Base-by-base conservation (phyloP, 345 rosid genomes). In the Barbarea vulgaris region DNA sequence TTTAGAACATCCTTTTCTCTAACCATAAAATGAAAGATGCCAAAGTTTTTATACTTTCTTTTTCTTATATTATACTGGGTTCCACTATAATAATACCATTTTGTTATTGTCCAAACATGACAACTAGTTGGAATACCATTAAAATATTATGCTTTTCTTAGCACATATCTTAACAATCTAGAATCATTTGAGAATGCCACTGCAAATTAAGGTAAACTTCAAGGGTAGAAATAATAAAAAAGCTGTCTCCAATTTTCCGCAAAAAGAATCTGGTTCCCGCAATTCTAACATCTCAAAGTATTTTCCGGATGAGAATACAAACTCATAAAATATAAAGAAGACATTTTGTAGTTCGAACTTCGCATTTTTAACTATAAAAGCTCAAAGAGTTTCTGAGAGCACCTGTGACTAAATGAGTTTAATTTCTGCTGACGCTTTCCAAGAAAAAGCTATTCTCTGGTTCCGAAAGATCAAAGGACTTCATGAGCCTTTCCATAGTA, bases 401-500 rank as follows among this genome's bases (percentile, higher is more conserved):
- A 76, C 59, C 24, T 76, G 64, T 52, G 69, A 68, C 12, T 62
- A 19, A 30, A 13, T 28, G 58, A 36, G 39, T 33, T 51, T 68
- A 13, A 21, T 36, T 34, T 47, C 27, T 67, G 51, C 14, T 67
- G 73, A 67, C 57, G 53, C 68, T 59, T 53, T 53, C 73, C 73
- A 75, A 59, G 61, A 58, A 25, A 59, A 27, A 67, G 68, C 62
- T 67, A 50, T 19, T 25, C 41, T 75, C 61, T n/a, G 61, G 2
- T 44, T 75, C 62, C 51, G 10, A 58, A 58, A 25, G 7, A 14
- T 48, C 85, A 95, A 42, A 94, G 85, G 70, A 92, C 76, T 78
- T 90, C 84, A 7, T 90, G 90, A 9, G 99, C 99, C 79, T 87
- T 92, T 36, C 99, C 88, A 9, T 92, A 95, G 63, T 95, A 95